Conservation (phyloP, 2,329 filamentous ascomycete species). For the Phoma herbarum region DNA sequence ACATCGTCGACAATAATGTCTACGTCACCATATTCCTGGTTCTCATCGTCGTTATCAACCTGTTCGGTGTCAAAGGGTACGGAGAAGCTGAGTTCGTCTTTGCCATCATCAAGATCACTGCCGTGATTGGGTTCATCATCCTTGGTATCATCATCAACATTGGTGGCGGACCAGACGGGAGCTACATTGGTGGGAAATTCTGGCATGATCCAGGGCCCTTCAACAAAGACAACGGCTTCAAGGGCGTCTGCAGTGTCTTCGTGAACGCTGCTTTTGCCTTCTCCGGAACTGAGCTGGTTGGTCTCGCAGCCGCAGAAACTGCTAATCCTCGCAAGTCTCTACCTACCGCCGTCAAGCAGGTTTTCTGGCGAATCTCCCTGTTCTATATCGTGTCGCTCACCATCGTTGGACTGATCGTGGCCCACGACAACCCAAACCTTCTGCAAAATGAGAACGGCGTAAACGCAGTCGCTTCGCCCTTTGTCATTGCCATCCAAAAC, state of each 20-base stretch:
- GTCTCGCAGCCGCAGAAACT: constrained; percentile 67
- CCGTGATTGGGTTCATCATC: constrained; percentile 58
- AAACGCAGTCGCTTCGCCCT: constrained; percentile 81
- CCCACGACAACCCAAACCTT: constrained; percentile 72
- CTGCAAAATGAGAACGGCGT: constrained; percentile 65
- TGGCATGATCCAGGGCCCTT: constrained; percentile 66
- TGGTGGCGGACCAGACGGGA: constrained; percentile 63
- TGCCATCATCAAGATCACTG: constrained; percentile 53
- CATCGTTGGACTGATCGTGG: constrained; percentile 83
- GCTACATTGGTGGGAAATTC: constrained; percentile 62
- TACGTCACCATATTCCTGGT: constrained; percentile 52
- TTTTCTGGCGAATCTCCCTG: constrained; percentile 58
- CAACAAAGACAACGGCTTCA: constrained; percentile 62
- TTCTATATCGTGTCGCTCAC: constrained; percentile 89
- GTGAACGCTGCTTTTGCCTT: constrained; percentile 71
- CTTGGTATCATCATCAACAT: constrained; percentile 64
- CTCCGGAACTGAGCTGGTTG: constrained; percentile 69
- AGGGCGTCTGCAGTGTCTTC: constrained; percentile 70
- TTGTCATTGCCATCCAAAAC: constrained; percentile 89
- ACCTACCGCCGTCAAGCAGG: constrained; percentile 56
- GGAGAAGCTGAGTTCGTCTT: background rate
- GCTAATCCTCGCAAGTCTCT: constrained; percentile 62
- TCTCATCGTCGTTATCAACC: constrained; percentile 50
- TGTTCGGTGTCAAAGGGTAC: constrained; percentile 17
- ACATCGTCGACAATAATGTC: constrained; percentile 35